These are phyloP conservation scores for Ulvella scutata DNA, from an alignment of 139 green algal genomes.

Conservation along the genomic window DNA sequence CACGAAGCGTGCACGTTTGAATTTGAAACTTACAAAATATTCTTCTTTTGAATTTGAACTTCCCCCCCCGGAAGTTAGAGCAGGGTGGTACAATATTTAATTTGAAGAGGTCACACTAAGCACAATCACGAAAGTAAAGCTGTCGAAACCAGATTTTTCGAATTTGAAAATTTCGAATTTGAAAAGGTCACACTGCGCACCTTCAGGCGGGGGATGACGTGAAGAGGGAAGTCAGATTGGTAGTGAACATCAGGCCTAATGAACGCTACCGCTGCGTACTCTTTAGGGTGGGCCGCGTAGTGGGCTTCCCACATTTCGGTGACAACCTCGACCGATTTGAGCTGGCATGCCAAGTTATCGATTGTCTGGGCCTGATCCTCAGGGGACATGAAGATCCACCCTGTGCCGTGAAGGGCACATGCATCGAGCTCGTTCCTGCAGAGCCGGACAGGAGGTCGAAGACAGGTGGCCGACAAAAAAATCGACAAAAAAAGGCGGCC, in stretches of 20 bases:
- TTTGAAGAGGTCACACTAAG: not conserved
- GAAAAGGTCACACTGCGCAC: not conserved
- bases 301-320: not conserved
- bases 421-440: not conserved
- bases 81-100: not conserved
- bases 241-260: not conserved
- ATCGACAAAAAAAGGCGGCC: no score
- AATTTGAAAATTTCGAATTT: not conserved
- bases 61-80: no score
- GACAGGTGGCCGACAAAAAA: no score
- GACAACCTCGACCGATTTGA: not conserved
- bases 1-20: not conserved
- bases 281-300: not conserved
- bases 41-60: not conserved
- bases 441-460: no score
- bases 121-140: not conserved
- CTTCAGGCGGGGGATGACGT: not conserved
- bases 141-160: not conserved
- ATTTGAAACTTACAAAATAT: not conserved
- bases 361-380: not conserved
- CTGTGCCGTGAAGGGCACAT: not conserved
- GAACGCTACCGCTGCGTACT: not conserved
- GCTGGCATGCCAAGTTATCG: not conserved
- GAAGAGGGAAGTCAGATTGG: not conserved
- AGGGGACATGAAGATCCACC: not conserved